Evolutionary conservation across 139 green algal genomes (phyloP).

Genomic region (Yamagishiella unicocca): DNA sequence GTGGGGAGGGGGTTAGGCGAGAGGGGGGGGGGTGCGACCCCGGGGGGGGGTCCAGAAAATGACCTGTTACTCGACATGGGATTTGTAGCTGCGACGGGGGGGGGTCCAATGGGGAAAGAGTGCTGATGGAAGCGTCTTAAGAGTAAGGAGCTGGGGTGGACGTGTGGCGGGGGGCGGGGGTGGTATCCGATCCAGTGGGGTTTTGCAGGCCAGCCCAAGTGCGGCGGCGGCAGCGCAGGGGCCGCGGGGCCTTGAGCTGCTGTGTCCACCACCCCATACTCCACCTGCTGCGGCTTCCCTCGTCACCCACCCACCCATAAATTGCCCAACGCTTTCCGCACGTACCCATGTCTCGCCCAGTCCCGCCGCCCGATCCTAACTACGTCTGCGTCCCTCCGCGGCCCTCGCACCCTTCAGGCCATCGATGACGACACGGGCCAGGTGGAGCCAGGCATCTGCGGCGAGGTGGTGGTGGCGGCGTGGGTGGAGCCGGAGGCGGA

Average conservation of each 20-base stretch:
- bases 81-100: background rate
- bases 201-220: no score
- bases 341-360: no score
- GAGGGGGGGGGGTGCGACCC: background rate
- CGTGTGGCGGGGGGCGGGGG: no score
- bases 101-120: background rate
- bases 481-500: conserved; percentile 38
- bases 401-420: background rate
- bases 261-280: background rate
- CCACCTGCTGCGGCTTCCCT: background rate
- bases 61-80: no score
- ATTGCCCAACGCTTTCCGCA: background rate
- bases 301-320: background rate
- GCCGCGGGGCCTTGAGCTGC: background rate
- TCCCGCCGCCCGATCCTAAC: no score
- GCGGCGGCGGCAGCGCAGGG: no score
- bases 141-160: no score
- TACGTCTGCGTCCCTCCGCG: background rate
- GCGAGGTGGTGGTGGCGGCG: conserved; percentile 40
- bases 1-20: background rate
- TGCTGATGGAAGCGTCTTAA: no score
- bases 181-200: no score
- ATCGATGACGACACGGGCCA: conserved; percentile 36
- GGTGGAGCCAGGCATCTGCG: conserved; percentile 32
- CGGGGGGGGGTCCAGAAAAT: no score